Evolutionary conservation across 805 yeast genomes (phyloP), one percentile per base, ranked within the genome.

Genomic region (Maudiozyma pseudohumilis): DNA sequence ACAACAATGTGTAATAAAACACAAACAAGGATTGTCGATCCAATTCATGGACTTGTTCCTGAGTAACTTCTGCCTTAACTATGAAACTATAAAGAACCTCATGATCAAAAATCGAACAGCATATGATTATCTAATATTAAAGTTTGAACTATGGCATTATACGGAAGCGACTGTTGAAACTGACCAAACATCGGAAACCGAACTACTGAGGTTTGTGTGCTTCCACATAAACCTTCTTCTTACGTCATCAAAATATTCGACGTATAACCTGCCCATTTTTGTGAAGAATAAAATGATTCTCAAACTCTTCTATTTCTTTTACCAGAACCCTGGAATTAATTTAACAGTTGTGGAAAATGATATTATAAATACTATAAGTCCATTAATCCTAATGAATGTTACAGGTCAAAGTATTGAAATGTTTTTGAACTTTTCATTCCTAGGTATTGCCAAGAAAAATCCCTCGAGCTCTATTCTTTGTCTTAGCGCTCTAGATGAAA

Each of bases 191-290:
- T 17, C 26, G 3, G 39, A 29, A 25, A 20, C 60, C 3, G 76
- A 72, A 28, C 64, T 77, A 0, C 61, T 77, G 36, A 62, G 72
- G 34, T 70, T 68, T 38, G 55, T 81, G 5, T 54, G 80, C 4
- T 70, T 69, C 42, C 89, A 81, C 44, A 63, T 81, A 33, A 67
- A 71, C 1, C 71, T 70, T 0, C 66, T 84, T 38, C 59, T 75
- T 3, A 66, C 67, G 27, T 72, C 66, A 20, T 75, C 83, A 35
- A 71, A 65, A 40, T 71, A 66, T 52, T 62, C 61, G 18, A 49
- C 61, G 1, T 72, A 67, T 52, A 85, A 84, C 46, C 51, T 67
- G 5, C 53, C 61, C 28, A 75, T 76, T 40, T 51, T 84, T 16
- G 64, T 63, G 24, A 72, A 69, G 37, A 63, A 80, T 74, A 70